Evolutionary conservation across 1,284 basidiomycete species (phyloP).

Genomic region (Fomes fomentarius): DNA sequence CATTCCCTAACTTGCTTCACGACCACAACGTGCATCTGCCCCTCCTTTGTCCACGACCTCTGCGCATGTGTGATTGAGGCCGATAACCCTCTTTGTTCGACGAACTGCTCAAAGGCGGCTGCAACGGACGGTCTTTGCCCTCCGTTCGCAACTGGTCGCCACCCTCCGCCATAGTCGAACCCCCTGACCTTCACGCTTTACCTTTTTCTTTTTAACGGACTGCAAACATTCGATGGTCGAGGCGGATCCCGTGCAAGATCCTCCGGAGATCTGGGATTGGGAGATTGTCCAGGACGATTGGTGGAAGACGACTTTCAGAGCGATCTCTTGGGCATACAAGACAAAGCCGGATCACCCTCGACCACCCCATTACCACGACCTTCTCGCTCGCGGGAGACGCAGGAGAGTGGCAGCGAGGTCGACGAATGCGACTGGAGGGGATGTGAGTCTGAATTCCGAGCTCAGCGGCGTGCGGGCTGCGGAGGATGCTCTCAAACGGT

Average conservation of each 20-base stretch:
- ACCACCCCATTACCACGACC: conserved; percentile 33
- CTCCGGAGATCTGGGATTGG: conserved; percentile 26
- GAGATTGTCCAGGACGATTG: conserved; percentile 25
- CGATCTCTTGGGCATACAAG: conserved; percentile 32
- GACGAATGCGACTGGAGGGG: conserved; percentile 16
- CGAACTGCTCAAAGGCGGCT: conserved; percentile 19
- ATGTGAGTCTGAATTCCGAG: conserved; percentile 28
- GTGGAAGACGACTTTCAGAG: conserved; percentile 30
- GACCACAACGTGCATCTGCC: conserved; percentile 24
- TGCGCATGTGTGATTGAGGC: conserved; percentile 27
- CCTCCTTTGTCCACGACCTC: conserved; percentile 25
- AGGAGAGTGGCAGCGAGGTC: conserved; percentile 8
- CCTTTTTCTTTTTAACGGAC: conserved; percentile 2
- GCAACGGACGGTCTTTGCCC: conserved; percentile 6
- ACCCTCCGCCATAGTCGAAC: conserved; percentile 6
- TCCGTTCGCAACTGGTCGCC: background rate
- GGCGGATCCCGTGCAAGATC: conserved; percentile 7
- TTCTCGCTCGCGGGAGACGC: conserved; percentile 22
- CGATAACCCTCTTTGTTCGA: conserved; percentile 26
- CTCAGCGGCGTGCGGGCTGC: conserved; percentile 32
- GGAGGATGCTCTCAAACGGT: conserved; percentile 29
- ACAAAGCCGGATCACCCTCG: conserved; percentile 26
- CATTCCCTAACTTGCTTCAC: conserved; percentile 23
- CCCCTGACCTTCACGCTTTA: conserved; percentile 13
- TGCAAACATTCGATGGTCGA: conserved; percentile 7